Evolutionary conservation across 1,284 basidiomycete genomes (phyloP).

Genomic region (Malassezia psittaci): DNA sequence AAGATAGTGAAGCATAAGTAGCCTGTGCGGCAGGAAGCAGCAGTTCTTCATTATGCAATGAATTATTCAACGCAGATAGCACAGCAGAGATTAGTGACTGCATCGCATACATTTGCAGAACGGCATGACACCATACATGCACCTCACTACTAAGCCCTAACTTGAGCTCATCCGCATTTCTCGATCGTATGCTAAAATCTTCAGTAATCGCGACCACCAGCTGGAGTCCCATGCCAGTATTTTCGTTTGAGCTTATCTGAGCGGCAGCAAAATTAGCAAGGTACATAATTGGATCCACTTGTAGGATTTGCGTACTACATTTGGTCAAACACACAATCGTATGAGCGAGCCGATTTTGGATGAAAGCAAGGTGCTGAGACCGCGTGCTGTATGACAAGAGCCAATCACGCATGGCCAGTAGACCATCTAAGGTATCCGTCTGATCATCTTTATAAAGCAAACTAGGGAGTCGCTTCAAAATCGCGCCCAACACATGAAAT

Average conservation of each 20-base stretch:
- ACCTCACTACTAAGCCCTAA: slow-evolving; percentile 28
- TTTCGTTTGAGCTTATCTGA: not conserved
- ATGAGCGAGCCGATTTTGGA: not conserved
- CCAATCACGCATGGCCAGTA: slow-evolving; percentile 12
- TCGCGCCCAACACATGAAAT: slow-evolving; percentile 16
- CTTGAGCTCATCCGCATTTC: not conserved
- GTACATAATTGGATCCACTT: not conserved
- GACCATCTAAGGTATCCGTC: not conserved
- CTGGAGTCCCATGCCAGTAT: slow-evolving; percentile 2
- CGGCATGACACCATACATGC: slow-evolving; percentile 32
- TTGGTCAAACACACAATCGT: slow-evolving; percentile 3
- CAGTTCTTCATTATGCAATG: not conserved
- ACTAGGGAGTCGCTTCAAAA: not conserved
- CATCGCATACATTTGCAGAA: slow-evolving; percentile 15
- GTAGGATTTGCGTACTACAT: not conserved
- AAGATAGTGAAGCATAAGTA: not conserved
- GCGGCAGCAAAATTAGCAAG: not conserved
- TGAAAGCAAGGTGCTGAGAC: not conserved
- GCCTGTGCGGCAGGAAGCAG: slow-evolving; percentile 1
- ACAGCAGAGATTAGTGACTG: slow-evolving; percentile 3
- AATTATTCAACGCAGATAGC: not conserved
- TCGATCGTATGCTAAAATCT: not conserved
- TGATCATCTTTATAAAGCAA: not conserved
- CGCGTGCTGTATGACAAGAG: slow-evolving; percentile 5
- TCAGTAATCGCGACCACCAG: slow-evolving; percentile 1